Conservation (phyloP, 257 asterid genomes). For the Scutellaria barbata region DNA sequence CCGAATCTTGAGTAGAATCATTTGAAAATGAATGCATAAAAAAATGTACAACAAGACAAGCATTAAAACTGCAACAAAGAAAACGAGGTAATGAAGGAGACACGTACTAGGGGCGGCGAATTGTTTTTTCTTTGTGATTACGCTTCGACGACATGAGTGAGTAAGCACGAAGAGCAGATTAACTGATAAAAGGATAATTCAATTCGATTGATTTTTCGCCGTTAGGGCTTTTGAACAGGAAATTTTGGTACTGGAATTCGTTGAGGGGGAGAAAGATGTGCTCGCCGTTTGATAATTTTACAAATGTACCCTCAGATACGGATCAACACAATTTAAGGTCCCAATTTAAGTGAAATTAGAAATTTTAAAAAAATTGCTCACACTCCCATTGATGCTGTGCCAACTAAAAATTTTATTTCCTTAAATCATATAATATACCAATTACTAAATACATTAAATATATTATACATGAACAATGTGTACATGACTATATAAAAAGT, state of each 20-base stretch:
- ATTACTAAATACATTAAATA: too few species aligned
- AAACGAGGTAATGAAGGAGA: constrained; percentile 1
- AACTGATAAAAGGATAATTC: not conserved
- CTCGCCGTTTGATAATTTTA: not conserved
- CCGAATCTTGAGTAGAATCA: constrained; percentile 1
- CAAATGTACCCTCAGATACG: constrained; percentile 18
- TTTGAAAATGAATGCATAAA: not conserved
- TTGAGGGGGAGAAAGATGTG: not conserved
- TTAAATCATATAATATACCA: too few species aligned
- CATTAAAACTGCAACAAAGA: not conserved
- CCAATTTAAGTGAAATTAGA: too few species aligned
- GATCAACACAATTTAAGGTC: too few species aligned
- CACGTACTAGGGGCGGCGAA: constrained; percentile 53
- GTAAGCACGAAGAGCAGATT: constrained; percentile 8
- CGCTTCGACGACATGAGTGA: constrained; percentile 57
- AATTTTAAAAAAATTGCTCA: too few species aligned
- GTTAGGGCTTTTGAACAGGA: constrained; percentile 45
- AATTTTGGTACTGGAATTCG: constrained; percentile 25
- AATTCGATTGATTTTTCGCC: constrained; percentile 20
- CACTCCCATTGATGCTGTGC: too few species aligned
- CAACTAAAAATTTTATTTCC: too few species aligned
- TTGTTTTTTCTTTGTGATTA: constrained; percentile 51
- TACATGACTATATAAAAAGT: too few species aligned
- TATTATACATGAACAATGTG: too few species aligned
- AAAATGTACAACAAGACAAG: not conserved